These are phyloP conservation scores for Corylus americana DNA, from an alignment of 306 rosid species.

Conservation along the genomic window DNA sequence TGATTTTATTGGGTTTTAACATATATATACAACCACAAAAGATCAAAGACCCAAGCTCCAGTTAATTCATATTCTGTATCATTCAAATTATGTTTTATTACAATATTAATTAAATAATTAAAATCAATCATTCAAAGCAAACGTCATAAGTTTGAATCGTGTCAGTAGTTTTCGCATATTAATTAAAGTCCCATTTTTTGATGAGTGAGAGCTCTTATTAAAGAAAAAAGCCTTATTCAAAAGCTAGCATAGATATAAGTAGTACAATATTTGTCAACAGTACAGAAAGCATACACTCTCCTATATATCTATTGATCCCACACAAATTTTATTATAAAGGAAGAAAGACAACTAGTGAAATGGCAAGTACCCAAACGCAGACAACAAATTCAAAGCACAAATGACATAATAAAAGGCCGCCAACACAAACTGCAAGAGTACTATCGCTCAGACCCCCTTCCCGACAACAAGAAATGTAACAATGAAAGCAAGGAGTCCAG, in stretches of 20 bases:
- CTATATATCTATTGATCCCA: neutral
- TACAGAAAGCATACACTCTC: neutral
- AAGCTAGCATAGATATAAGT: neutral
- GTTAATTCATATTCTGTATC: no score
- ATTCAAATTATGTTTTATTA: no score
- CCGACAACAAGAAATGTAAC: conserved; percentile 30
- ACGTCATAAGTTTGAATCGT: no score
- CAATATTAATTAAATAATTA: no score
- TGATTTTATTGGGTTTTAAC: neutral
- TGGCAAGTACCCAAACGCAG: neutral
- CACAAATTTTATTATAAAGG: neutral
- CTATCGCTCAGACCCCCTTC: conserved; percentile 14
- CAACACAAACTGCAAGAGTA: neutral
- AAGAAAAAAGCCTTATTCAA: neutral
- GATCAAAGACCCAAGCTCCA: neutral
- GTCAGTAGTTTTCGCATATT: no score
- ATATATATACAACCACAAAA: neutral
- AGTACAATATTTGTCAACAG: neutral
- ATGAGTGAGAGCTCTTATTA: neutral
- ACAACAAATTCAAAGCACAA: neutral
- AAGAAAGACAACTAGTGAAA: neutral
- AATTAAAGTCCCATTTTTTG: neutral
- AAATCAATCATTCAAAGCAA: no score
- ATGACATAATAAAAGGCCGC: neutral
- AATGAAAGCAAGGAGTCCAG: conserved; percentile 32